These are phyloP conservation scores for Nemania serpens DNA, from an alignment of 2,329 filamentous ascomycete genomes.

Conservation along the genomic window DNA sequence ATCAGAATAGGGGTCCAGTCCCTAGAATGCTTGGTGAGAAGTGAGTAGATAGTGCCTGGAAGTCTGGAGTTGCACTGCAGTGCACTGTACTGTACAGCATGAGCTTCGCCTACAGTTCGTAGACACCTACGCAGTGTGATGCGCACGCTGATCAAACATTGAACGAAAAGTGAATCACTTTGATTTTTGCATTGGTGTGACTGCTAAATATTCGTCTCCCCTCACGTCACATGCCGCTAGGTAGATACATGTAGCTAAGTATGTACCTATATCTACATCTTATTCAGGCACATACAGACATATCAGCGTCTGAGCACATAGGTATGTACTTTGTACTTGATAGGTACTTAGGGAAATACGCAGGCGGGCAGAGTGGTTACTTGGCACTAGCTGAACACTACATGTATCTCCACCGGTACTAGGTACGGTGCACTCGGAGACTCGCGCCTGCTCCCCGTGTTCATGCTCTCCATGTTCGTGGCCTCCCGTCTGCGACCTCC, in stretches of 20 bases:
- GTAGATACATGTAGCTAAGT: background rate
- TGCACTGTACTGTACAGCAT: too few relatives aligned
- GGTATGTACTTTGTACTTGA: too few relatives aligned
- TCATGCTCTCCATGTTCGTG: constrained; percentile 5
- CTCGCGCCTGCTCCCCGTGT: background rate
- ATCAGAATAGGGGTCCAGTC: constrained; percentile 19
- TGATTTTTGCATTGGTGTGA: too few relatives aligned
- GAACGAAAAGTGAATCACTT: too few relatives aligned
- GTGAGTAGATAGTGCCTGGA: background rate
- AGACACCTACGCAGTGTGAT: too few relatives aligned
- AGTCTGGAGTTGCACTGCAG: too few relatives aligned
- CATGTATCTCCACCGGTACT: background rate
- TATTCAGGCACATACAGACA: too few relatives aligned
- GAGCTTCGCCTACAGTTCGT: too few relatives aligned
- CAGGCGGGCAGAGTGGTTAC: background rate
- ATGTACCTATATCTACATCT: too few relatives aligned
- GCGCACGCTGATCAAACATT: too few relatives aligned
- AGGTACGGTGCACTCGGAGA: background rate
- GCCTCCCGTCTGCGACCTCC: background rate
- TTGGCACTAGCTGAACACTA: background rate
- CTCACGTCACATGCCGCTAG: background rate
- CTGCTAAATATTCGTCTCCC: too few relatives aligned
- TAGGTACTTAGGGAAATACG: background rate
- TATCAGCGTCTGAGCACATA: too few relatives aligned
- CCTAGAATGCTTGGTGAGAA: background rate